A percentile compares a stretch with the other conserved stretches of the same genome.
phyloP scores from a whole-genome alignment of 73 alveolate species.

The Uronychia binucleata region DNA sequence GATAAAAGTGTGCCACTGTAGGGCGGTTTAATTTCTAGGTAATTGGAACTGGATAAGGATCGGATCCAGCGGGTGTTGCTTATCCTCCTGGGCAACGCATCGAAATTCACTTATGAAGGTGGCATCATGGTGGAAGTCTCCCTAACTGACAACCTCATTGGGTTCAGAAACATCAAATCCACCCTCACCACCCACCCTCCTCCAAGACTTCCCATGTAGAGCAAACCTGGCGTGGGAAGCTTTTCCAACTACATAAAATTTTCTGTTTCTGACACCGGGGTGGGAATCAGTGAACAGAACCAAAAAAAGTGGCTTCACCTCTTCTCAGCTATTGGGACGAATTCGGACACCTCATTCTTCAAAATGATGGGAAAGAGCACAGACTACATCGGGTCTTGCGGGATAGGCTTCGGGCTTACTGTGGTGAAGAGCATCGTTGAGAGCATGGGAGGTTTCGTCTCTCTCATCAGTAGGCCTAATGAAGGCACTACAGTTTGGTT shows the following conservation, averaged over 20 bases:
- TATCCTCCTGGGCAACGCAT: neutral
- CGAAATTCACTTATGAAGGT: neutral
- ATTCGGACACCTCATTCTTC: neutral
- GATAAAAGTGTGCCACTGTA: neutral
- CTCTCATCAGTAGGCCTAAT: neutral
- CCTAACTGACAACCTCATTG: neutral
- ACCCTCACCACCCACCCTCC: neutral
- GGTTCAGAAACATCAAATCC: neutral
- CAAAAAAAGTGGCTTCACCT: neutral
- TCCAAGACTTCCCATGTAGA: too few species aligned
- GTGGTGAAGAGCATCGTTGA: neutral
- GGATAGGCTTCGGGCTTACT: neutral
- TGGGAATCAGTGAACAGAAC: neutral
- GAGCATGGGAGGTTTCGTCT: neutral
- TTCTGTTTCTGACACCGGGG: neutral
- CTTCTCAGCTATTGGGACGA: neutral
- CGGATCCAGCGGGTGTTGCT: neutral
- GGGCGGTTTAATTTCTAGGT: neutral
- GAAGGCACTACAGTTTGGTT: neutral
- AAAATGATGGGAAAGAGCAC: neutral
- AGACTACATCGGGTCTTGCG: neutral
- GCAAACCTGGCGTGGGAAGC: too few species aligned
- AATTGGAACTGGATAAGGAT: neutral
- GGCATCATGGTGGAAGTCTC: neutral
- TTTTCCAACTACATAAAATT: too few species aligned